Evolutionary conservation across 805 yeast genomes (phyloP).

Genomic region (Kregervanrija delftensis): DNA sequence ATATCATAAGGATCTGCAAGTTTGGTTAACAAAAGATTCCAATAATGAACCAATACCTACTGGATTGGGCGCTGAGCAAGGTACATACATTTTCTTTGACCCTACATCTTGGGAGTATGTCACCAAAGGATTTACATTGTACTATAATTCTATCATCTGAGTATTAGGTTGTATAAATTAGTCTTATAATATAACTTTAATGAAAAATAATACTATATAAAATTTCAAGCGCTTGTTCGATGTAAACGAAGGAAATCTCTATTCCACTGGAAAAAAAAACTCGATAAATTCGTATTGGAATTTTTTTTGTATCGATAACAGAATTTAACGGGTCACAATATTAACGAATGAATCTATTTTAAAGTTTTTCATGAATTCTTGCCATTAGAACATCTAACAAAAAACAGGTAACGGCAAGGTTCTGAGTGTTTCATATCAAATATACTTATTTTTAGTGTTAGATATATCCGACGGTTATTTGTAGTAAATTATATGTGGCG

Average conservation of each 20-base stretch:
- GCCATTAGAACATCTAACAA: no score
- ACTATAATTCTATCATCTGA: constrained; percentile 34
- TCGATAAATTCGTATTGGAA: no score
- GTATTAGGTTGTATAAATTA: background rate
- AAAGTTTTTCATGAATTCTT: no score
- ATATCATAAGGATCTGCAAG: constrained; percentile 89
- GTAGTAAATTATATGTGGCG: no score
- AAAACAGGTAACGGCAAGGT: no score
- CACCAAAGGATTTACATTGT: constrained; percentile 56
- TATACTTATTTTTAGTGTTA: no score
- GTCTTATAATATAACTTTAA: background rate
- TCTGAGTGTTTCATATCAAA: no score
- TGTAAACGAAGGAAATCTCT: background rate
- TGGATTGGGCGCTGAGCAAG: constrained; percentile 79
- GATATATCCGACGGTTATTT: no score
- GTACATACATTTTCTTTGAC: constrained; percentile 90
- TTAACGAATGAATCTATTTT: no score
- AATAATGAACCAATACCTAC: constrained; percentile 81
- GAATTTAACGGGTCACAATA: no score
- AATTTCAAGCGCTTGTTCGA: background rate
- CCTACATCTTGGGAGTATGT: constrained; percentile 95
- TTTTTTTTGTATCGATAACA: no score
- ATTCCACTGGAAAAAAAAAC: background rate
- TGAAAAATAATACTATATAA: background rate
- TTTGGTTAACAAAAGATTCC: constrained; percentile 95